Conservation (phyloP, 1,284 basidiomycete genomes). For the Ganoderma boninense region DNA sequence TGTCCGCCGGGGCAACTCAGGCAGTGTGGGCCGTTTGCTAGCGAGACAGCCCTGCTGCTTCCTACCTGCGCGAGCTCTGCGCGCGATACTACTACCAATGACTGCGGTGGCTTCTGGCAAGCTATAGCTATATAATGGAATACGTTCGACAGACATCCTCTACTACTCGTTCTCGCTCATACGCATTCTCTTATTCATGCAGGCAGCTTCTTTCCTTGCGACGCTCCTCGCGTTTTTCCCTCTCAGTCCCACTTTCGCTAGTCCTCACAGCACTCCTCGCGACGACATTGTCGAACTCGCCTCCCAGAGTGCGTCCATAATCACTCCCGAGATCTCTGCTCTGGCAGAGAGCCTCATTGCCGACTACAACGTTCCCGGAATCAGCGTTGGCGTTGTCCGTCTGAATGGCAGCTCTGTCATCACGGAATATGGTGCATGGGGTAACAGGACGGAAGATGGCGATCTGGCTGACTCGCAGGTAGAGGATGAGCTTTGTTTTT, state of each 20-base stretch:
- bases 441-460: constrained; percentile 18
- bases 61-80: not conserved
- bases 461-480: constrained; percentile 9
- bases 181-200: not conserved
- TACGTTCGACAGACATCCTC: not conserved
- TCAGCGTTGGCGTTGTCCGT: constrained; percentile 16
- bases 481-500: not conserved
- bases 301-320: constrained; percentile 3
- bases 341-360: not conserved
- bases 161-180: not conserved
- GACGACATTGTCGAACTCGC: not conserved
- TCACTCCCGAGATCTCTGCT: constrained; percentile 11
- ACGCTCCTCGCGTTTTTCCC: not conserved
- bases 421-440: constrained; percentile 15
- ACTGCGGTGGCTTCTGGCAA: not conserved
- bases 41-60: not conserved
- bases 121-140: not conserved
- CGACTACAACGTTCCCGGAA: constrained; percentile 1
- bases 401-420: not conserved
- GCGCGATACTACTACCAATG: not conserved
- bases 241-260: not conserved
- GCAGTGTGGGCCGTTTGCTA: not conserved
- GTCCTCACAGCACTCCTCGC: not conserved
- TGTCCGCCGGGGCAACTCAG: not conserved
- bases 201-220: not conserved